Evolutionary conservation across 1,139 yeast genomes (phyloP), one percentile per base, ranked within the genome.

Genomic region (Entelexis paramagnoliae): DNA sequence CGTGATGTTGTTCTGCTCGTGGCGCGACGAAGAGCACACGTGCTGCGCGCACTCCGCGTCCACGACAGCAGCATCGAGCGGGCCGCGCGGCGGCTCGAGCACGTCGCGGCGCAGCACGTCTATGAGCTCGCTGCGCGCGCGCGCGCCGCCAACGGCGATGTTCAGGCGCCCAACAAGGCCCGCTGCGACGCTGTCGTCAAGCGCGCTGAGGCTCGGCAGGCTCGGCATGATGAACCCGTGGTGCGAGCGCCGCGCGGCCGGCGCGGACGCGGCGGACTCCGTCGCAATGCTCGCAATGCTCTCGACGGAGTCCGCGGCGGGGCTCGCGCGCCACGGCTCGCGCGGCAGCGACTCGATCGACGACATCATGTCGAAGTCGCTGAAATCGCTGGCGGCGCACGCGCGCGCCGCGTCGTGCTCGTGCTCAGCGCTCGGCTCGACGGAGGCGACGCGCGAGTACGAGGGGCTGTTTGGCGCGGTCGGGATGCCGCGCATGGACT

Each of bases 341-440:
- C 44, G 43, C 20, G 50, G 39, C 26, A 51, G 50, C 26, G 52
- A 49, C 35, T 51, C 54, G 16, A 51, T 48, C 7, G 50, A 48
- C n/a, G 54, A 51, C 32, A 51, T 49, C 51, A 55, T 34, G 30
- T 55, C 57, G 22, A 53, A 44, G 35, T 54, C 54, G 45, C 51
- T 46, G 47, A 47, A 48, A 11, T 51, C 54, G 3, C n/a, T n/a
- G n/a, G n/a, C n/a, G n/a, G n/a, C n/a, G n/a, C n/a, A n/a, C n/a
- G 38, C 32, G 28, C 14, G 29, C 28, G 17, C 5, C 6, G 19
- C 40, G 16, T 33, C 36, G 24, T 13, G 16, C n/a, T 22, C 38
- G 38, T 20, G 30, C 5, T 22, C 28, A n/a, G 44, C n/a, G n/a
- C n/a, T n/a, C n/a, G n/a, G 49, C 44, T 36, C 44, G 13, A 26